Conservation (phyloP, 2,329 filamentous ascomycete genomes). For the Ophiocordyceps camponoti-rufipedis region DNA sequence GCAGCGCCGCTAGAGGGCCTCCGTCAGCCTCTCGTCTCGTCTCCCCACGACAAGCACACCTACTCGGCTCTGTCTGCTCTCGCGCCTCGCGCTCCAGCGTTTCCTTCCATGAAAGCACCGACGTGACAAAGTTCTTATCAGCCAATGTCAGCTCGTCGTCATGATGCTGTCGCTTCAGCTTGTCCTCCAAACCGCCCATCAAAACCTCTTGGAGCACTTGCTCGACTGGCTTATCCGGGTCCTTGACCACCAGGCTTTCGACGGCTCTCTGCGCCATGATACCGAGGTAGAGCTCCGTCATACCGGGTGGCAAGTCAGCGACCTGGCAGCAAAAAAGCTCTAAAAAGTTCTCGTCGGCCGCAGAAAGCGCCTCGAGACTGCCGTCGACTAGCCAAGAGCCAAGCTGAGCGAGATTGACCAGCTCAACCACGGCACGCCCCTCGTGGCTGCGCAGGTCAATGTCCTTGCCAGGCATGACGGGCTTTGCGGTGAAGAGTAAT, state of each 20-base stretch:
- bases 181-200: constrained; percentile 33
- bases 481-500: constrained; percentile 14
- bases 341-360: constrained; percentile 26
- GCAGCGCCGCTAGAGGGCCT: constrained; percentile 10
- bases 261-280: constrained; percentile 34
- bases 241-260: constrained; percentile 28
- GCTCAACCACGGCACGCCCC: constrained; percentile 19
- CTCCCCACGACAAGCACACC: background rate
- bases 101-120: constrained; percentile 15
- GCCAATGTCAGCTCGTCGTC: constrained; percentile 14
- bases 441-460: constrained; percentile 15
- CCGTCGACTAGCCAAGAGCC: constrained; percentile 20
- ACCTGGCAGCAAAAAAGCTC: constrained; percentile 24
- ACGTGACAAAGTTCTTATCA: constrained; percentile 15
- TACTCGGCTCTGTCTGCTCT: constrained; percentile 5
- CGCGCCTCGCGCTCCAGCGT: constrained; percentile 13
- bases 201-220: constrained; percentile 38
- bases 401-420: constrained; percentile 30
- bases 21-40: background rate
- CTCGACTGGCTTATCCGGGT: constrained; percentile 29
- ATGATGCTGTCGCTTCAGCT: constrained; percentile 16
- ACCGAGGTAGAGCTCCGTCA: constrained; percentile 25
- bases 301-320: constrained; percentile 22
- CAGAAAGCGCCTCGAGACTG: constrained; percentile 18
- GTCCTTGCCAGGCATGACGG: constrained; percentile 16